Conservation (phyloP, 169 alveolate genomes). For the Babesia bovis region DNA sequence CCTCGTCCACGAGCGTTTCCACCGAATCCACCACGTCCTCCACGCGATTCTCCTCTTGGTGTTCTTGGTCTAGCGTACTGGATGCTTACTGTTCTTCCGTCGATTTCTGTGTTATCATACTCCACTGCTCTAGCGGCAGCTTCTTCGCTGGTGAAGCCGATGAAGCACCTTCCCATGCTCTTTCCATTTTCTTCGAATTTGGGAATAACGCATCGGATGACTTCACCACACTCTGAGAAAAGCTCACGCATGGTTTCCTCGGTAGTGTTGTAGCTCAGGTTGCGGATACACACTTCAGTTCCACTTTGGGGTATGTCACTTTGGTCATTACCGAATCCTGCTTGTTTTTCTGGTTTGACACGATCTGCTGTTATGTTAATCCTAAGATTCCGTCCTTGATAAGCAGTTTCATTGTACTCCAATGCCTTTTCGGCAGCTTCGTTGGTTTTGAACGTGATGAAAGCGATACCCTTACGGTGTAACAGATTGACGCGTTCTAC, state of each 20-base stretch:
- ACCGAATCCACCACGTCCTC: conserved; percentile 72
- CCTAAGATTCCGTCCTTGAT: conserved; percentile 81
- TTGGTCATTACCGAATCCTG: conserved; percentile 62
- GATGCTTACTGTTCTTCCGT: conserved; percentile 79
- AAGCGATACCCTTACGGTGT: conserved; percentile 86
- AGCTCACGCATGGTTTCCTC: conserved; percentile 76
- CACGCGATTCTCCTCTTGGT: conserved; percentile 68
- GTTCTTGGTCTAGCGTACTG: conserved; percentile 76
- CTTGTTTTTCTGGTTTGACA: conserved; percentile 65
- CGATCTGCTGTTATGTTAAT: conserved; percentile 84
- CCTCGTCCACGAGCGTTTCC: conserved; percentile 80
- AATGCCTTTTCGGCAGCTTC: conserved; percentile 87
- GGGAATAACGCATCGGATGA: conserved; percentile 67
- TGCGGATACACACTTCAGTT: conserved; percentile 67
- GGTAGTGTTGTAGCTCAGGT: conserved; percentile 73
- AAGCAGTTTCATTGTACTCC: conserved; percentile 83
- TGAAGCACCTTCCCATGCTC: conserved; percentile 74
- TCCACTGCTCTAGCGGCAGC: conserved; percentile 80
- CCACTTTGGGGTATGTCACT: conserved; percentile 13
- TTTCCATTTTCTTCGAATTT: conserved; percentile 79
- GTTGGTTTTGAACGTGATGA: conserved; percentile 83
- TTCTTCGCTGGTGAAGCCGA: conserved; percentile 71
- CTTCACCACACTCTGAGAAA: conserved; percentile 78
- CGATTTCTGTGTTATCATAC: conserved; percentile 77
- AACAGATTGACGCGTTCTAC: conserved; percentile 81